phyloP scores from a whole-genome alignment of 176 grass and related monocot genomes.

The Oryza meyeriana region DNA sequence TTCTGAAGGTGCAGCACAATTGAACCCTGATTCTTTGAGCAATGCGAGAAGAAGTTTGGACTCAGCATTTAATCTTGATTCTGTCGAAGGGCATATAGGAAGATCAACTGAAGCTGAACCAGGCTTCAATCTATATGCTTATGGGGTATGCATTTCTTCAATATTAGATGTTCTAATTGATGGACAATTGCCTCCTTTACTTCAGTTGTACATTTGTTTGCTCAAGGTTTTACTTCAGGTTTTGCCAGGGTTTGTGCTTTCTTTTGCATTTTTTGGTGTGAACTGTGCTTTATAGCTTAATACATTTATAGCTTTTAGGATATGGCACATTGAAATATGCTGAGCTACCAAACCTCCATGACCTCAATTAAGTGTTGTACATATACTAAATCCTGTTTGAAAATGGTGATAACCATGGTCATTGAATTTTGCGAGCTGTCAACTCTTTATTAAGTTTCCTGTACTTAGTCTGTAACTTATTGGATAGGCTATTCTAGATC shows the following conservation, averaged over 20 bases:
- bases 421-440: not conserved
- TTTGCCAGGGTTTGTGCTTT: not conserved
- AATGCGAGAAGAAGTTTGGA: conserved; percentile 48
- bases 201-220: not conserved
- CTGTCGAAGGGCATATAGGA: conserved; percentile 44
- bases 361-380: not conserved
- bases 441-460: not conserved
- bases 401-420: not conserved
- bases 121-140: conserved; percentile 59
- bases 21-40: conserved; percentile 19
- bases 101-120: conserved; percentile 39
- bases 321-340: conserved; percentile 5
- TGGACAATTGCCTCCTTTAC: not conserved
- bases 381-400: not conserved
- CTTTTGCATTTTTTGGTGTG: conserved; percentile 1
- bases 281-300: not conserved
- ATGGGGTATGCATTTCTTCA: conserved; percentile 75
- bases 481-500: conserved; percentile 89
- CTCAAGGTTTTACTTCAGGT: not conserved
- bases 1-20: conserved; percentile 24
- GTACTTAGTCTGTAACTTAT: conserved; percentile 54
- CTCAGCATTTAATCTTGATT: conserved; percentile 48
- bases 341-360: not conserved
- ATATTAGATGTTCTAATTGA: conserved; percentile 13
- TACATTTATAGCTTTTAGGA: not conserved